Base-by-base conservation (phyloP, 768 basidiomycete species). In the Sporobolomyces roseus region DNA sequence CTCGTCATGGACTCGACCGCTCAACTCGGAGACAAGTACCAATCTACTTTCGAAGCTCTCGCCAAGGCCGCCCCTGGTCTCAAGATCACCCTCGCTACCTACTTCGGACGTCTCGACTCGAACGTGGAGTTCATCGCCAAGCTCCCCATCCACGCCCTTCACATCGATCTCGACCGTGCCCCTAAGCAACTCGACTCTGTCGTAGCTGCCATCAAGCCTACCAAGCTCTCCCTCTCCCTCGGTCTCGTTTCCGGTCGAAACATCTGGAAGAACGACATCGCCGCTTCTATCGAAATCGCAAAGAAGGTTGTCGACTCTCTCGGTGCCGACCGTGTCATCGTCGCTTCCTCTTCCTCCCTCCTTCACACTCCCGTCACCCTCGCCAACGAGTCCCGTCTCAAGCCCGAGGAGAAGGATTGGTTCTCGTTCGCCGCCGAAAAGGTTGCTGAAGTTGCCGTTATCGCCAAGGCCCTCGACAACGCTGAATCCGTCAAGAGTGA, bases 351-450 rank as follows among this genome's bases (percentile, higher is more conserved):
- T 9, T 98, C 96, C 32, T 98, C 96, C 63, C 90, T 99, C 76
- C 86, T 99, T 74, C 96, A 99, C 84, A 97, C 89, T 50, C 96
- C 96, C 41, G 93, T 99, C 78, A 93, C 93, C 59, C 86, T 98
- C 79, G 87, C 87, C 52, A 88, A 87, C 35, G 96, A 99, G 84
- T 90, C 84, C 74, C 90, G 93, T 81, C 84, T 99, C 76, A 89
- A 90, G 38, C 78, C 83, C 25, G 85, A 94, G 79, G 89, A 93
- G 80, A 89, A 87, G 81, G 92, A 94, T 78, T 99, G 96, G 94
- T 91, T 99, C 82, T 90, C 96, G 9, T 99, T 98, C 79, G 96
- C 96, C 60, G 82, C 89, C 68, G 94, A 99, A 84, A 99, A 99
- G 84, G 90, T 89, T 35, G 81, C 81, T 50, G 96, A 99, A 80